phyloP scores from a whole-genome alignment of 2,329 filamentous ascomycete genomes.

The Monosporascus sp. region DNA sequence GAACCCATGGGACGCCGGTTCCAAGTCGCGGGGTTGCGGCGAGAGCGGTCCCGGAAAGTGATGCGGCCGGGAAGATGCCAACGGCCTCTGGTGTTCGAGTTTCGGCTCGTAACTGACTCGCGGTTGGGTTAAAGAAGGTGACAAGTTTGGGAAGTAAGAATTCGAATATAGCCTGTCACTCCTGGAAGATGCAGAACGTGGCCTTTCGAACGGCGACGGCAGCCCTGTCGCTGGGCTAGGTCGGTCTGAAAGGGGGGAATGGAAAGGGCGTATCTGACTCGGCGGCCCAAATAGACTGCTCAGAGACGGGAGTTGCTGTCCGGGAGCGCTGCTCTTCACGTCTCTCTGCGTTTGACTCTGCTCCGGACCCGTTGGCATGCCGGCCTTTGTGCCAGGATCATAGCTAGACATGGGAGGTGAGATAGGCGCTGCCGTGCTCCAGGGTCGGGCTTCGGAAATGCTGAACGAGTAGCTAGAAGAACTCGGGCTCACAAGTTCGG shows the following conservation, averaged over 20 bases:
- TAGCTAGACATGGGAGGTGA: constrained; percentile 56
- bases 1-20: constrained; percentile 21
- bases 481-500: constrained; percentile 49
- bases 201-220: constrained; percentile 43
- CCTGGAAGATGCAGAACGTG: constrained; percentile 33
- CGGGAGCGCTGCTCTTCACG: constrained; percentile 22
- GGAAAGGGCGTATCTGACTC: constrained; percentile 36
- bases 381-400: constrained; percentile 42
- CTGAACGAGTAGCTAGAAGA: constrained; percentile 43
- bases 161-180: constrained; percentile 34
- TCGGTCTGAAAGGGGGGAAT: constrained; percentile 43
- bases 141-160: constrained; percentile 44
- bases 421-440: constrained; percentile 39
- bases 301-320: constrained; percentile 50
- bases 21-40: constrained; percentile 37
- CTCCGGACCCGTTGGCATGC: constrained; percentile 37
- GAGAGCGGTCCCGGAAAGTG: constrained; percentile 41
- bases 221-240: constrained; percentile 36
- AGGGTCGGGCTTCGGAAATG: constrained; percentile 41
- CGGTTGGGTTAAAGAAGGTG: constrained; percentile 36
- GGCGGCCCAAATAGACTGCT: constrained; percentile 53
- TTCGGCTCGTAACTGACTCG: constrained; percentile 43
- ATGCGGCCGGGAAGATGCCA: constrained; percentile 23
- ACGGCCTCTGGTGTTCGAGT: constrained; percentile 37
- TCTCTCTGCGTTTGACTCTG: constrained; percentile 33